Base-by-base conservation (phyloP, 108 stramenopile genomes). In the Stephanodiscus minutulus region DNA sequence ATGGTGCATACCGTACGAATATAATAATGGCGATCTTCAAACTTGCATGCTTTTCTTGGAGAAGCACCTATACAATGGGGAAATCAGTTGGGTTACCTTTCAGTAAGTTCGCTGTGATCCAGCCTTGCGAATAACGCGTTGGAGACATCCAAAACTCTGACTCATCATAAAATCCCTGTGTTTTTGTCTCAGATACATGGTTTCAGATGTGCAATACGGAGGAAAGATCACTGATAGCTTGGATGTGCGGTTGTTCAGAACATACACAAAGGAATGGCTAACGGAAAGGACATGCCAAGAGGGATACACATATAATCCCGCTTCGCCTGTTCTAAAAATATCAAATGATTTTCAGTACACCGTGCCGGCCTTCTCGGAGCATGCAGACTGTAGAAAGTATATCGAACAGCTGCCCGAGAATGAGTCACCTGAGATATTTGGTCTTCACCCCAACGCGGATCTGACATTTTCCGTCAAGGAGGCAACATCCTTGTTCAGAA, bases 1-100 rank as follows among this genome's bases (percentile, higher is more conserved):
- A 13, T 96, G 96, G 96, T 89, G 93, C 65, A 90, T 93, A 27
- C 93, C 94, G 21, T 96, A 96, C 77, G 92, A 96, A 85, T 96
- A 91, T 76, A 94, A 91, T 76, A 91, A 89, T 66, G 96, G 94
- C 20, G 96, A 96, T 54, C 72, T 96, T 24, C 88, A 91, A 27
- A 94, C 92, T 20, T 96, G 91, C 76, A 89, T 96, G 67, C 72
- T 91, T 6, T 96, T 94, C 77, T 73, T 96, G 76, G 96, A 96
- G 75, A 94, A 93, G 66, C 94, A 95, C 46, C 75, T 96, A 48
- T 96, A 96, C 86, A 89, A 87, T 59, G 91, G 93, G 10, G 87
- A 90, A 22, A 93, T 96, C 64, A 88, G 87, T 52, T 96, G 96
- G 96, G 79, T 84, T 4, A 94, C 94, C 0, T 88, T 96, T 74